Base-by-base conservation (phyloP, 75 land plant species). In the Ceratopteris richardii region DNA sequence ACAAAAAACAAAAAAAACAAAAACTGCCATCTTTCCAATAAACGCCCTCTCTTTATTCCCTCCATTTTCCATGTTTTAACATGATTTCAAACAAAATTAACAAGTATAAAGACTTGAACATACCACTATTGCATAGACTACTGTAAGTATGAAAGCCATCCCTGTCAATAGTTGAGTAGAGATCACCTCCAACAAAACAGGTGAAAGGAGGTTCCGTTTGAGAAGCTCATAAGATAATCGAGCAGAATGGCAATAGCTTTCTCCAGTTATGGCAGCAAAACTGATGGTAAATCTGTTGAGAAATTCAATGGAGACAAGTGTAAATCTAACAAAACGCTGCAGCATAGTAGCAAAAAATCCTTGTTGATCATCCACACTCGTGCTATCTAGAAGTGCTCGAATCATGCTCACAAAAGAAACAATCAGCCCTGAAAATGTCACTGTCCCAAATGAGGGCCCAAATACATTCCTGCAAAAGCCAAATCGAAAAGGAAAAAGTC, bases 241-340 rank as follows among this genome's bases (percentile, higher is more conserved):
- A 20, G 99, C 96, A 50, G 96, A 81, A 18, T 80, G 44, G 65
- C 92, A 95, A 69, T 87, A 95, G 29, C 77, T 72, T 73, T 90
- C 88, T 29, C 99, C 99, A 42, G 91, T 90, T 66, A 95, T 86
- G 53, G 99, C 96, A 14, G 96, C 91, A 76, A 90, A 95, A 62
- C 79, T 88, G 27, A 91, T 77, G 0, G 99, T 90, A 73, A 90
- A 95, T 71, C 87, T 83, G 76, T 85, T 95, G 29, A 95, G 66
- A 71, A 82, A 95, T 39, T 95, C 97, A 62, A 95, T 68, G 10
- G 86, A 76, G 42, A 73, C 25, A 19, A 90, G 62, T 0, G 84
- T 51, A 51, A 71, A 63, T 61, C 82, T 75, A 52, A 74, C 77
- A 72, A 80, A 84, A 56, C 97, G 82, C 2, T 79, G 80, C 23